phyloP scores from a whole-genome alignment of 2,329 filamentous ascomycete genomes.

The Reticulascus tulasneorum region DNA sequence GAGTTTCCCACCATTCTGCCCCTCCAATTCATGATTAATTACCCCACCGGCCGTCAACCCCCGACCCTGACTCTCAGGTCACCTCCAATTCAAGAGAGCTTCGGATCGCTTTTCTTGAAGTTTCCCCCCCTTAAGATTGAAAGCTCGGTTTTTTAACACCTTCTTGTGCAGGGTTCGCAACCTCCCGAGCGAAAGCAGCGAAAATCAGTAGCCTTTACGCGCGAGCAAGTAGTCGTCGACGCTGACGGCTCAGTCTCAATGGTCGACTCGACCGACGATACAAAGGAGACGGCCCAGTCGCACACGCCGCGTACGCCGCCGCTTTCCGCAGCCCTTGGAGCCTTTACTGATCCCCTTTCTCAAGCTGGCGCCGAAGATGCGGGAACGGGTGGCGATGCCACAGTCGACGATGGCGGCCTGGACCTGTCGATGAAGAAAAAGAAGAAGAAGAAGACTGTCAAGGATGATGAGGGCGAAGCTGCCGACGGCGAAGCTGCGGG shows the following conservation, averaged over 20 bases:
- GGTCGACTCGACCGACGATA: constrained; percentile 67
- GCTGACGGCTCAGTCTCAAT: constrained; percentile 81
- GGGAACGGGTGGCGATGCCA: constrained; percentile 39
- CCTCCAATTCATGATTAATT: constrained; percentile 9
- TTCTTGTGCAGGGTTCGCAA: constrained; percentile 8
- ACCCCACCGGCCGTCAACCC: constrained; percentile 11
- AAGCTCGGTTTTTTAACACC: constrained; percentile 9
- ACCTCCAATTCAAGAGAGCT: neutral
- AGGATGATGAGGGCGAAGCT: constrained; percentile 46
- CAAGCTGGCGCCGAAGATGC: constrained; percentile 35
- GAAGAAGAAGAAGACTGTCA: constrained; percentile 68
- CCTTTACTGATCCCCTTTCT: constrained; percentile 49
- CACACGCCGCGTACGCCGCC: constrained; percentile 68
- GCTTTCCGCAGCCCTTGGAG: constrained; percentile 49
- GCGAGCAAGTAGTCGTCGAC: constrained; percentile 83
- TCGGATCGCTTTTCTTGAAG: constrained; percentile 1
- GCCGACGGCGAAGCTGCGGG: constrained; percentile 46
- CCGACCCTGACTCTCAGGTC: neutral
- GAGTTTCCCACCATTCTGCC: constrained; percentile 10
- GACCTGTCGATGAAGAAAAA: constrained; percentile 63
- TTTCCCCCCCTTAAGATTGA: neutral
- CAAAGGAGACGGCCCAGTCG: constrained; percentile 77
- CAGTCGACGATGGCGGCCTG: constrained; percentile 54
- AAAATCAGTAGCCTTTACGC: constrained; percentile 92
- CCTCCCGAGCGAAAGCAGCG: constrained; percentile 64